A percentile compares a stretch with the other conserved stretches of the same genome.
Conservation (phyloP, 2,329 filamentous ascomycete species). For the Talaromyces islandicus region DNA sequence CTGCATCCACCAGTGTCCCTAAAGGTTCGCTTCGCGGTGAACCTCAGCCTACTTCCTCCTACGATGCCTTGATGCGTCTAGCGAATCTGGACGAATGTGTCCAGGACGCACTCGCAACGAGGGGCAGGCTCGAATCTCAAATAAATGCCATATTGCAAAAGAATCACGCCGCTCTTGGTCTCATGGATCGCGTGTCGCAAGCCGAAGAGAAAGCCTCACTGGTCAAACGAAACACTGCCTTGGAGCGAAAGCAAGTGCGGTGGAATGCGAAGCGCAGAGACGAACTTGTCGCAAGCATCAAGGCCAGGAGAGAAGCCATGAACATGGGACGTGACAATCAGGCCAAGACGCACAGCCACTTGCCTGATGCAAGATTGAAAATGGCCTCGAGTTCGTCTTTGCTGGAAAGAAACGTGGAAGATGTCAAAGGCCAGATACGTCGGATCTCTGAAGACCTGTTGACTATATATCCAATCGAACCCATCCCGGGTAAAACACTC, state of each 20-base stretch:
- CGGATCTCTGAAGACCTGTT: slow-evolving; percentile 81
- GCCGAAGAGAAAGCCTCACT: slow-evolving; percentile 35
- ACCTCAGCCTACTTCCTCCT: slow-evolving; percentile 66
- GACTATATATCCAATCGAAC: slow-evolving; percentile 73
- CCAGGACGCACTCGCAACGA: slow-evolving; percentile 77
- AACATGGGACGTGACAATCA: slow-evolving; percentile 56
- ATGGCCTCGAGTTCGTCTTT: slow-evolving; percentile 52
- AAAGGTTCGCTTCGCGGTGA: slow-evolving; percentile 40
- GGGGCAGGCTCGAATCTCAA: slow-evolving; percentile 67
- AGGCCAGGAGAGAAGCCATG: slow-evolving; percentile 62
- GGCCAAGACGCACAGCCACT: slow-evolving; percentile 52
- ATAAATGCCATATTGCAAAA: slow-evolving; percentile 54
- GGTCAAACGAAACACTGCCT: slow-evolving; percentile 48
- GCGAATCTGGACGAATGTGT: slow-evolving; percentile 86
- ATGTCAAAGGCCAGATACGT: slow-evolving; percentile 77
- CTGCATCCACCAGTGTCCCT: slow-evolving; percentile 17
- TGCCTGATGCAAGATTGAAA: slow-evolving; percentile 56
- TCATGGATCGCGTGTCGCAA: slow-evolving; percentile 28
- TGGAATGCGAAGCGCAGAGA: slow-evolving; percentile 57
- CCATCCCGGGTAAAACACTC: slow-evolving; percentile 58
- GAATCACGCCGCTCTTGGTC: slow-evolving; percentile 26
- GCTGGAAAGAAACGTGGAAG: slow-evolving; percentile 51
- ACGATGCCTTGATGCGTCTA: slow-evolving; percentile 80
- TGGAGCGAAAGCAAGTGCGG: slow-evolving; percentile 62
- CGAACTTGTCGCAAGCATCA: slow-evolving; percentile 62